Percentiles rank a stretch among this genome's conserved stretches.
Evolutionary conservation across 176 grass and related monocot genomes (phyloP).

Genomic region (Microstegium vimineum): DNA sequence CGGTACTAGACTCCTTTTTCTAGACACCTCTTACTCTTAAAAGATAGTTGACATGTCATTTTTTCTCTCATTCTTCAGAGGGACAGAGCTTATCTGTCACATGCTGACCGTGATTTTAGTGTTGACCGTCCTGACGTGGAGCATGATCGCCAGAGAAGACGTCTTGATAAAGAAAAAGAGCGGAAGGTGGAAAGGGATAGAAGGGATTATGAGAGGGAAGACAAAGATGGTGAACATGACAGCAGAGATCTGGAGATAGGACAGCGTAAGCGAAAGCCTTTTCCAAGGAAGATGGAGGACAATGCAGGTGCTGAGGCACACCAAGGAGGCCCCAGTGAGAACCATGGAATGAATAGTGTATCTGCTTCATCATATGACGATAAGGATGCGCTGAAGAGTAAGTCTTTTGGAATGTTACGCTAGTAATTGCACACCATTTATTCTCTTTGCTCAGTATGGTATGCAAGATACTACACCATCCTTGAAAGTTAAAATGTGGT

Average conservation of each 20-base stretch:
- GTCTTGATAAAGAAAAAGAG: conserved; percentile 77
- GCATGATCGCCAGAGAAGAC: conserved; percentile 77
- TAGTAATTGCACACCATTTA: background rate
- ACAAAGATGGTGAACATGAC: conserved; percentile 84
- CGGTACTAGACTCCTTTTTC: background rate
- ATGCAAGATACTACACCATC: background rate
- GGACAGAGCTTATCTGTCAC: conserved; percentile 55
- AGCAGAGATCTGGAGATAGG: conserved; percentile 58
- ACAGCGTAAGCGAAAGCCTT: conserved; percentile 49
- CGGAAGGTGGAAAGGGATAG: conserved; percentile 76
- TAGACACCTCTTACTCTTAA: background rate
- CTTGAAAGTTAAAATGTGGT: background rate
- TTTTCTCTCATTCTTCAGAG: conserved; percentile 54
- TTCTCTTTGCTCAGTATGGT: background rate
- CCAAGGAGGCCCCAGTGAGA: conserved; percentile 42
- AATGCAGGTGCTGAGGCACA: conserved; percentile 43
- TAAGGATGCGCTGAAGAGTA: conserved; percentile 91
- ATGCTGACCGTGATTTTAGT: conserved; percentile 72
- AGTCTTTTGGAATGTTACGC: conserved; percentile 28
- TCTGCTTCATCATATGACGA: conserved; percentile 82
- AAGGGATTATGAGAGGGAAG: conserved; percentile 80
- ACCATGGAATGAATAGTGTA: conserved; percentile 51
- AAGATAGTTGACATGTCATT: background rate
- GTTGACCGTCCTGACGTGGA: conserved; percentile 86
- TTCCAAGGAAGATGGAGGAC: conserved; percentile 46